A percentile compares a stretch with the other conserved stretches of the same genome.
phyloP scores from a whole-genome alignment of 1,284 basidiomycete species.

The Tylopilus orsonianus region DNA sequence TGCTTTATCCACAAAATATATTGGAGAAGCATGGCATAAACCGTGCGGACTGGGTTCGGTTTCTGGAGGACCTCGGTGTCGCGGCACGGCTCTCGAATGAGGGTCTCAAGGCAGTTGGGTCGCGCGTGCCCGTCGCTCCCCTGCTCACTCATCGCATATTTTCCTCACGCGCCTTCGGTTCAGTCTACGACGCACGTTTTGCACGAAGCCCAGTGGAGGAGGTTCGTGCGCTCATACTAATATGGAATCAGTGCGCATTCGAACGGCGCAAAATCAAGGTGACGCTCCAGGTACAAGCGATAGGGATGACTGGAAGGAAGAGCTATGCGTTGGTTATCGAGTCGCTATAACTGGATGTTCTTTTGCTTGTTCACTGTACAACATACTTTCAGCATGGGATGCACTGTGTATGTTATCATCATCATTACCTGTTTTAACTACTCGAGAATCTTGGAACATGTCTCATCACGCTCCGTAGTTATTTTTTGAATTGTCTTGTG shows the following conservation, averaged over 20 bases:
- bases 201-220: constrained; percentile 22
- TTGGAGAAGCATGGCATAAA: constrained; percentile 31
- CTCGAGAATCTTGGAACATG: constrained; percentile 2
- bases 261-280: constrained; percentile 33
- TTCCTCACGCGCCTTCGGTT: constrained; percentile 14
- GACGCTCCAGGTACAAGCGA: constrained; percentile 13
- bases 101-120: constrained; percentile 26
- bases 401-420: background rate
- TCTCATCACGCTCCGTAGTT: too few species aligned
- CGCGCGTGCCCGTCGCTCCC: constrained; percentile 19
- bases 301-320: constrained; percentile 3
- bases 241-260: constrained; percentile 36
- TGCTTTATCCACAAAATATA: constrained; percentile 26
- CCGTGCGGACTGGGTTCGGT: constrained; percentile 30
- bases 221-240: constrained; percentile 27
- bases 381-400: background rate
- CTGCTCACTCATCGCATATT: constrained; percentile 19
- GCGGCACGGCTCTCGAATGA: constrained; percentile 27
- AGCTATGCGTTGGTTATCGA: constrained; percentile 24
- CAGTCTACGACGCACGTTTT: constrained; percentile 27
- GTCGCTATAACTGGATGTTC: constrained; percentile 24
- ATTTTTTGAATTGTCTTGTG: too few species aligned
- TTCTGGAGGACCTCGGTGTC: constrained; percentile 29
- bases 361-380: constrained; percentile 2
- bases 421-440: background rate